Conservation (phyloP, 2,329 filamentous ascomycete species). For the Botrytis porri region DNA sequence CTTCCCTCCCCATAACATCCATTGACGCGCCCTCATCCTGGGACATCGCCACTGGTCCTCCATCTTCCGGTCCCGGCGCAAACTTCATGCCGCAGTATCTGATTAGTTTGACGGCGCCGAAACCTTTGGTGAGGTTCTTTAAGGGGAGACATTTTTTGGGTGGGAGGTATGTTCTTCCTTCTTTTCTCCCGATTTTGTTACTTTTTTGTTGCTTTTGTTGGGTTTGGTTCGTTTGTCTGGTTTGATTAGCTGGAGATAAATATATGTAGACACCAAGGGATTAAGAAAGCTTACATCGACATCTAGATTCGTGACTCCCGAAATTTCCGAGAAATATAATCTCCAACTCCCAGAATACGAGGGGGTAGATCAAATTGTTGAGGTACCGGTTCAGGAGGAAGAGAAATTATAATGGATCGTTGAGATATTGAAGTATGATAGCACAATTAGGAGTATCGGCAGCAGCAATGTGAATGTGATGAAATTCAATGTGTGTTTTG, state of each 20-base stretch:
- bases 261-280: too few relatives aligned
- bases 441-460: neutral
- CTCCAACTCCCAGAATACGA: conserved; percentile 80
- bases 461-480: neutral
- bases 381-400: conserved; percentile 55
- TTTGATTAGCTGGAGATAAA: neutral
- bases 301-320: conserved; percentile 70
- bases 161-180: conserved; percentile 57
- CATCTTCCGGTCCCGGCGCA: conserved; percentile 70
- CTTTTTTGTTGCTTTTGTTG: neutral
- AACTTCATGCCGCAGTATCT: conserved; percentile 77
- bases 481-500: neutral
- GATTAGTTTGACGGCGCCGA: conserved; percentile 89
- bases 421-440: too few relatives aligned
- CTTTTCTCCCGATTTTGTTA: neutral
- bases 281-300: conserved; percentile 21
- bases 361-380: conserved; percentile 85
- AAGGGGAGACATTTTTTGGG: conserved; percentile 88
- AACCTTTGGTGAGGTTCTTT: conserved; percentile 83
- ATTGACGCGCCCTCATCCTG: conserved; percentile 94
- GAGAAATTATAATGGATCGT: conserved; percentile 39
- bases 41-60: conserved; percentile 86
- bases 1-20: conserved; percentile 73
- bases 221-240: too few relatives aligned
- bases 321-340: conserved; percentile 79